phyloP scores from a whole-genome alignment of 805 yeast genomes.

The Pichia cabralensis region DNA sequence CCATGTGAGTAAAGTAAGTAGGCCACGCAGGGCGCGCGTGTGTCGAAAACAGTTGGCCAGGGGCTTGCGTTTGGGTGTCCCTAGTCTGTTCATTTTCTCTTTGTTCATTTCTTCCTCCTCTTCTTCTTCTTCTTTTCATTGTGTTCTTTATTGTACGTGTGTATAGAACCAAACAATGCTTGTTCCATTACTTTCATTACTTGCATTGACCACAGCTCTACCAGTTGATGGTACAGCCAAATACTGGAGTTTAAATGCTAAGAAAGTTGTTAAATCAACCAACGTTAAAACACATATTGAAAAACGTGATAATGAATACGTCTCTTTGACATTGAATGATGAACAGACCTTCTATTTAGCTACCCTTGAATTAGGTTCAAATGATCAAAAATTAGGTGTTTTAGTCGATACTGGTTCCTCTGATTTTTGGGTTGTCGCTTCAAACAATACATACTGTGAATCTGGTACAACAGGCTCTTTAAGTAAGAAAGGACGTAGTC shows the following conservation, averaged over 20 bases:
- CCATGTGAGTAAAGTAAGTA: no score
- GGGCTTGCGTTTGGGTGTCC: no score
- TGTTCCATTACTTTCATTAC: no score
- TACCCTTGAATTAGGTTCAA: conserved; percentile 43
- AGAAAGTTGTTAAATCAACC: conserved; percentile 10
- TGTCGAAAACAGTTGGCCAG: no score
- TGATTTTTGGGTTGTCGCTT: conserved; percentile 55
- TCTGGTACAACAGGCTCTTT: conserved; percentile 9
- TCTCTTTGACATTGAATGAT: conserved; percentile 28
- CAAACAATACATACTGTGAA: conserved; percentile 38
- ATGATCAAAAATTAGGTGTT: conserved; percentile 42
- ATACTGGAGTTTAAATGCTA: conserved; percentile 16
- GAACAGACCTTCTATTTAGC: conserved; percentile 36
- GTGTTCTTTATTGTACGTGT: no score
- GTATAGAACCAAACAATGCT: not conserved
- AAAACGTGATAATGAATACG: conserved; percentile 20
- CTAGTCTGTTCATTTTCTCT: no score
- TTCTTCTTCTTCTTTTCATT: no score
- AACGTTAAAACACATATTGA: conserved; percentile 8
- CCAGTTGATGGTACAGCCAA: not conserved
- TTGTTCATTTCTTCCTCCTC: no score
- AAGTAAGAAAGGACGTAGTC: not conserved
- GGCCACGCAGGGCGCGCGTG: no score
- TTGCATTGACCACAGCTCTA: no score
- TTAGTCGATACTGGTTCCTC: conserved; percentile 69